These are phyloP conservation scores for Candida pini DNA, from an alignment of 805 yeast species.

Conservation along the genomic window DNA sequence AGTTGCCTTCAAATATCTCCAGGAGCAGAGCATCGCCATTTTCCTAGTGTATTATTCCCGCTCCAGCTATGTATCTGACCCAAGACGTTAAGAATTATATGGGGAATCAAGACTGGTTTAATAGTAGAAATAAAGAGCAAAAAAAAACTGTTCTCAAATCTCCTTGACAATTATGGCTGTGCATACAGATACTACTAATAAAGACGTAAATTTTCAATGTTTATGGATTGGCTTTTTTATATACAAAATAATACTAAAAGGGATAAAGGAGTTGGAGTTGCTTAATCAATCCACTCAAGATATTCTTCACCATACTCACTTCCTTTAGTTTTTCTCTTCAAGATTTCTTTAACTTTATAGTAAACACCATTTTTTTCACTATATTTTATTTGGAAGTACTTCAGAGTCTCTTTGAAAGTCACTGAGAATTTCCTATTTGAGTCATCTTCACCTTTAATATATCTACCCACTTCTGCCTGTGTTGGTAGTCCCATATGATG, in stretches of 20 bases:
- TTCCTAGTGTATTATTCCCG: too few species aligned
- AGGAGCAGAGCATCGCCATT: too few species aligned
- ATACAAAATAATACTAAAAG: conserved; percentile 5
- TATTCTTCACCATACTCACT: conserved; percentile 35
- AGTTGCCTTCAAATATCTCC: too few species aligned
- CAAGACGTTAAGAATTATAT: too few species aligned
- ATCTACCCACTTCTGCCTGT: conserved; percentile 56
- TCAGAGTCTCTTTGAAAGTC: conserved; percentile 60
- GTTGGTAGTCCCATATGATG: conserved; percentile 73
- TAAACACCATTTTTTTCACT: conserved; percentile 56
- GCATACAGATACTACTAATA: too few species aligned
- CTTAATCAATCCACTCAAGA: conserved; percentile 43
- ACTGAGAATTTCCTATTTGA: conserved; percentile 62
- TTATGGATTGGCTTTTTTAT: conserved; percentile 1
- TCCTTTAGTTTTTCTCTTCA: conserved; percentile 51
- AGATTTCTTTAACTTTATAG: conserved; percentile 52
- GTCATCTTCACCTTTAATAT: conserved; percentile 65
- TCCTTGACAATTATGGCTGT: too few species aligned
- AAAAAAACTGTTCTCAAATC: background rate
- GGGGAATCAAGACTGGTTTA: too few species aligned
- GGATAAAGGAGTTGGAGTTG: background rate
- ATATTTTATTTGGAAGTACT: conserved; percentile 50
- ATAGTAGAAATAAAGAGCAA: background rate
- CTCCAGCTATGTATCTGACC: too few species aligned
- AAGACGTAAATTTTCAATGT: background rate